Percentiles rank a stretch among this genome's conserved stretches.
Evolutionary conservation across 305 asterid genomes (phyloP).

Genomic region (Solanum hybrid): DNA sequence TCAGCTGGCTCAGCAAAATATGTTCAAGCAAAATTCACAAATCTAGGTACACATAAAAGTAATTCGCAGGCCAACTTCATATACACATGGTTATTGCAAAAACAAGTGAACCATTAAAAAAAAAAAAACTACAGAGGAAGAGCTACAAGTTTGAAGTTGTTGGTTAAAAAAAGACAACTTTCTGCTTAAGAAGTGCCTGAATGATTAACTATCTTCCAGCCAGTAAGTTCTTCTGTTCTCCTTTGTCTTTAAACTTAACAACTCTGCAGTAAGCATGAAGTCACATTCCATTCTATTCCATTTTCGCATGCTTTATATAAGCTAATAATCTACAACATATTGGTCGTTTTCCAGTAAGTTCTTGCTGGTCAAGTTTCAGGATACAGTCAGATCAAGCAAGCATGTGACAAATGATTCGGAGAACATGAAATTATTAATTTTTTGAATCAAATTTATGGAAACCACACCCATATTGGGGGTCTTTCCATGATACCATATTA

Average conservation of each 20-base stretch:
- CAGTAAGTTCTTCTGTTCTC: background rate
- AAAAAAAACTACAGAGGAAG: background rate
- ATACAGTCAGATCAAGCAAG: background rate
- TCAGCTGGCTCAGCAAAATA: constrained; percentile 21
- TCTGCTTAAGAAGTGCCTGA: background rate
- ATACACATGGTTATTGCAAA: background rate
- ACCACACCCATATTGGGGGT: background rate
- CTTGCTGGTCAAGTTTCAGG: background rate
- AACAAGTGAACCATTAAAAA: background rate
- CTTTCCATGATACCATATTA: background rate
- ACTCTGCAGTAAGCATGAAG: background rate
- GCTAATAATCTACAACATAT: background rate
- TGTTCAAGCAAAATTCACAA: background rate
- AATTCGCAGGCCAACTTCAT: background rate
- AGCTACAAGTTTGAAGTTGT: background rate
- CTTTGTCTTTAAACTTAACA: background rate
- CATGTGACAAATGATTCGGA: background rate
- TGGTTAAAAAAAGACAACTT: background rate
- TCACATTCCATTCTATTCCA: background rate
- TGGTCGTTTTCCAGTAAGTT: background rate
- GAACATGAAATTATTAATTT: background rate
- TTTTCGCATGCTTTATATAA: background rate
- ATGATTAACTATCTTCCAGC: background rate
- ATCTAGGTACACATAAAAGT: background rate
- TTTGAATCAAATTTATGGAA: background rate